These are phyloP conservation scores for Pseudodiploospora longispora DNA, from an alignment of 2,329 filamentous ascomycete genomes.

Conservation along the genomic window DNA sequence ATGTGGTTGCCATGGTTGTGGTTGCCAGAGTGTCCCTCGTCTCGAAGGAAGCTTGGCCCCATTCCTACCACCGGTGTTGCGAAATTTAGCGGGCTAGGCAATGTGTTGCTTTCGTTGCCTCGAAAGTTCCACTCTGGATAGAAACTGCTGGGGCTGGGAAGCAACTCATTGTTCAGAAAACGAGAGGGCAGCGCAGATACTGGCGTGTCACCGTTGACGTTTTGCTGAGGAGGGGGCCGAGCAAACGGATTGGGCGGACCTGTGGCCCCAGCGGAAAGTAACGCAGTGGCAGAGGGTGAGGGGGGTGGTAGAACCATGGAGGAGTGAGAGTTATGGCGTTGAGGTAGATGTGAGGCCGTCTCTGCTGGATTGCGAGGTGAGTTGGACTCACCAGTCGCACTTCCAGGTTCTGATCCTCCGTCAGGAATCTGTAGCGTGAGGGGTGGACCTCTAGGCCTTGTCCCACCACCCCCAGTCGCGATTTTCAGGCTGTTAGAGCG, in stretches of 20 bases:
- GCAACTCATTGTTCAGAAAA: constrained; percentile 78
- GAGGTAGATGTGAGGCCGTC: constrained; percentile 46
- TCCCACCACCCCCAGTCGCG: constrained; percentile 44
- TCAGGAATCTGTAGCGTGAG: constrained; percentile 93
- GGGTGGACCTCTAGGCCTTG: constrained; percentile 68
- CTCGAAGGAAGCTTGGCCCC: constrained; percentile 55
- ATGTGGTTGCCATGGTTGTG: constrained; percentile 11
- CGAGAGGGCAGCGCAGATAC: constrained; percentile 90
- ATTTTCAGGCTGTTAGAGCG: constrained; percentile 69
- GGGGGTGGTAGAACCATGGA: constrained; percentile 82
- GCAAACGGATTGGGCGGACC: constrained; percentile 96
- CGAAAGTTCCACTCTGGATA: constrained; percentile 85
- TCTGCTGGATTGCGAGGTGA: constrained; percentile 53
- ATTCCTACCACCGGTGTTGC: constrained; percentile 66
- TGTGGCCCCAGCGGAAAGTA: constrained; percentile 83
- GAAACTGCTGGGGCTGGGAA: constrained; percentile 87
- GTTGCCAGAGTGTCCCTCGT: constrained; percentile 32
- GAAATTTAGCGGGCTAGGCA: constrained; percentile 89
- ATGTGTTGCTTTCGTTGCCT: constrained; percentile 67
- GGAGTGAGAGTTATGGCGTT: constrained; percentile 49
- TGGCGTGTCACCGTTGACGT: constrained; percentile 54
- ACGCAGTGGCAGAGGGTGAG: constrained; percentile 76
- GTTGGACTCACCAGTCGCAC: constrained; percentile 63
- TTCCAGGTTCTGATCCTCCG: constrained; percentile 71
- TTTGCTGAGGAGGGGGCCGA: constrained; percentile 68